Percentiles rank a stretch among this genome's conserved stretches.
Evolutionary conservation across 2,329 filamentous ascomycete genomes (phyloP).

Genomic region (Polytolypa hystricis): DNA sequence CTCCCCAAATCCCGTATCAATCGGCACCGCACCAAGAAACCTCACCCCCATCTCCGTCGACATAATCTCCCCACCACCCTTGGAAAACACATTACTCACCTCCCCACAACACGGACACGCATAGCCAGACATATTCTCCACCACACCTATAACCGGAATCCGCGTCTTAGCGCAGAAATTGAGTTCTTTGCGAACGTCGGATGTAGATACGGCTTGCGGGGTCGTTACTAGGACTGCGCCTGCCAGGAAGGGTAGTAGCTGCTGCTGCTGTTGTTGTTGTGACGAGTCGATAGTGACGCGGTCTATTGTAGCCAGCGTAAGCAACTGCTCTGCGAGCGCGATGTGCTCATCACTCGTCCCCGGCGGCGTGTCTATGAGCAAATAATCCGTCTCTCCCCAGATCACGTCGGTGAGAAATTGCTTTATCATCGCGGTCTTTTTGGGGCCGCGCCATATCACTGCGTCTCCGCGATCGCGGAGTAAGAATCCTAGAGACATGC

Average conservation of each 20-base stretch:
- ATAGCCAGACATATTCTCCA: constrained; percentile 77
- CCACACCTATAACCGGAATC: constrained; percentile 70
- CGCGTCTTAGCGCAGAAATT: constrained; percentile 85
- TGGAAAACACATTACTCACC: constrained; percentile 87
- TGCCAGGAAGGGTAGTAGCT: constrained; percentile 50
- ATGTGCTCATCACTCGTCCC: constrained; percentile 97
- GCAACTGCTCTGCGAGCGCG: constrained; percentile 75
- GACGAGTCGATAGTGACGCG: background rate
- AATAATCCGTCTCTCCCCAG: constrained; percentile 78
- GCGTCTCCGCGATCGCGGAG: constrained; percentile 74
- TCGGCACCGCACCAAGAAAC: constrained; percentile 78
- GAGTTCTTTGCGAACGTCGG: constrained; percentile 87
- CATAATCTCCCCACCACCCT: constrained; percentile 82
- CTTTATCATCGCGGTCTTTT: constrained; percentile 97
- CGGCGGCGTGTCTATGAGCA: constrained; percentile 91
- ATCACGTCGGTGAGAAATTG: constrained; percentile 89
- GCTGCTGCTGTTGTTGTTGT: constrained; percentile 12
- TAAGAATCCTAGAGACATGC: constrained; percentile 91
- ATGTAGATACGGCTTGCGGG: constrained; percentile 84
- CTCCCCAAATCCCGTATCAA: constrained; percentile 84
- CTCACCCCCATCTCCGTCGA: constrained; percentile 71
- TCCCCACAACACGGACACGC: constrained; percentile 55
- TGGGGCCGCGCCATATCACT: constrained; percentile 93
- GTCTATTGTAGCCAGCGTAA: constrained; percentile 33
- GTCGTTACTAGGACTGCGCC: constrained; percentile 94